phyloP scores from a whole-genome alignment of 345 rosid species.

The Salix caprea region DNA sequence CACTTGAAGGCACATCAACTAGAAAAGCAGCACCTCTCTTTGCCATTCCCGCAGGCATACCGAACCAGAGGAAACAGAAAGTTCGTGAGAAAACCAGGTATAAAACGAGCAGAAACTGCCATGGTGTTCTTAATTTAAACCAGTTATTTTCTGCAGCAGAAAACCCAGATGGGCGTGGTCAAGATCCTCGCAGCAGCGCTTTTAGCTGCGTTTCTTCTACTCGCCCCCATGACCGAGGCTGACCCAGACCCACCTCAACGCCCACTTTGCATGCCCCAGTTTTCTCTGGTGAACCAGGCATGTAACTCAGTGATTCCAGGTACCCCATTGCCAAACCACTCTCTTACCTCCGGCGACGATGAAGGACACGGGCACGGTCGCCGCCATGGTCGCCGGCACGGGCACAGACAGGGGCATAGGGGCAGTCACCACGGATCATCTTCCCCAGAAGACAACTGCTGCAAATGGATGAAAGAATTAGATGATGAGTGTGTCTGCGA shows the following conservation, averaged over 20 bases:
- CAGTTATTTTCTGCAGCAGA: background rate
- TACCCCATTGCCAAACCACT: conserved; percentile 15
- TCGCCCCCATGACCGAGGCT: conserved; percentile 6
- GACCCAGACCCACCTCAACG: conserved; percentile 19
- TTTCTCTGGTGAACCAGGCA: conserved; percentile 59
- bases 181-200: conserved; percentile 1
- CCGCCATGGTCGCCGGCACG: background rate
- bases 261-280: conserved; percentile 69
- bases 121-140: background rate
- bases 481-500: conserved; percentile 32
- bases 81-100: conserved; percentile 15
- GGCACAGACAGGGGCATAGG: conserved; percentile 10
- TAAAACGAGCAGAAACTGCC: conserved; percentile 17
- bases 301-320: conserved; percentile 40
- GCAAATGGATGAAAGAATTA: conserved; percentile 25
- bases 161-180: conserved; percentile 22
- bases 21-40: conserved; percentile 9
- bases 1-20: conserved; percentile 8
- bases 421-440: background rate
- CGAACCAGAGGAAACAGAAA: conserved; percentile 15
- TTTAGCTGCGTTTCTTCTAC: conserved; percentile 2
- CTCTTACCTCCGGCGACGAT: conserved; percentile 8
- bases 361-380: background rate
- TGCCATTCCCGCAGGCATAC: conserved; percentile 6
- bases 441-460: conserved; percentile 18